Base-by-base conservation (phyloP, 2,329 filamentous ascomycete species). In the Fusarium circinatum region DNA sequence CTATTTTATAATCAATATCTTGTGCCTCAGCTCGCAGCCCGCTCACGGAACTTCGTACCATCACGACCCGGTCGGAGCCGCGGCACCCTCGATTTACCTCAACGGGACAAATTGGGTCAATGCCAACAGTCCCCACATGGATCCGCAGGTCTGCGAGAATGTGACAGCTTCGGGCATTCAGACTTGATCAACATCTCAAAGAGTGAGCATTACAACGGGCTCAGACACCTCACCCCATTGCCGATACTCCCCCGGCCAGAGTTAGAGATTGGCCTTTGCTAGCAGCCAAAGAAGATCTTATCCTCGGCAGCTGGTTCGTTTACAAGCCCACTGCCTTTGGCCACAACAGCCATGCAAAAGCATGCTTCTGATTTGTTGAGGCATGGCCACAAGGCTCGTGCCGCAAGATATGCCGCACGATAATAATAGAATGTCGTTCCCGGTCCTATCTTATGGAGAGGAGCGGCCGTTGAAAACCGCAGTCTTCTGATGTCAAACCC, bases 341-440 rank as follows among this genome's bases (percentile, higher is more conserved):
- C 66, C 65, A 71, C 61, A 66, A 59, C 34, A 57, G 56, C 52
- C 58, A 44, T 54, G 22, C 52, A 61, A 48, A 42, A 65, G 39
- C 28, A 42, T 32, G 36, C 34, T 34, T 47, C 56, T 68, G 65
- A 75, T 74, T 73, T 66, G 70, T 54, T 66, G n/a, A 39, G 38
- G 51, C 28, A 36, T 59, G 41, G 58, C 57, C 71, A 71, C 59
- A 64, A 65, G 64, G 64, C 52, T 58, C 15, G 51, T 66, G 65
- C 62, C 52, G 49, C 52, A 49, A 61, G 74, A 65, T 68, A 76
- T 68, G 60, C 65, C 47, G 52, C 60, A 58, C 44, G 75, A 67
- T 72, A 76, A 70, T 71, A 76, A 70, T 76, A 76, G 72, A 76
- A 59, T 70, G 22, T 61, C 62, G 30, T 62, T 68, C 55, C 56